Evolutionary conservation across 1,139 yeast species (phyloP).

Genomic region (Saccharomyces hybrid): DNA sequence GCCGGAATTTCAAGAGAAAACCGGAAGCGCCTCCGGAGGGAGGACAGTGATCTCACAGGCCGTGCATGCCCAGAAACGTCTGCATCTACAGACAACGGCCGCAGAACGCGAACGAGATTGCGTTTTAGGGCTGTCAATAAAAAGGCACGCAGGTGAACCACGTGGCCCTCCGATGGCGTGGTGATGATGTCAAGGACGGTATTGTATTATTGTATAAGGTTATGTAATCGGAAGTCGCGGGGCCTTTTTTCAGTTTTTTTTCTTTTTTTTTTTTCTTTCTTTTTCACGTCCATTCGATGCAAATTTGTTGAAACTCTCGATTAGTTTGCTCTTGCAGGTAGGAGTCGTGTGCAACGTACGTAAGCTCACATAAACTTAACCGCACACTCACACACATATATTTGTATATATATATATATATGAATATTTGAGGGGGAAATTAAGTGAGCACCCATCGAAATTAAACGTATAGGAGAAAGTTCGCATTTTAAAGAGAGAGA

Average conservation of each 20-base stretch:
- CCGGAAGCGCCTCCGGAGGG: not conserved
- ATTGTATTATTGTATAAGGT: not conserved
- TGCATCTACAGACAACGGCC: not conserved
- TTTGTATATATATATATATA: not conserved
- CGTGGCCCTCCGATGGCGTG: not conserved
- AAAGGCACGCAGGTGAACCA: not conserved
- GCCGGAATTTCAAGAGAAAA: not conserved
- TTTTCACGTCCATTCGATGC: not conserved
- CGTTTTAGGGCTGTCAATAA: not conserved
- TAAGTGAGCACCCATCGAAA: not conserved
- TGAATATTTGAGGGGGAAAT: not conserved
- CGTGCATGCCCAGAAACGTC: not conserved
- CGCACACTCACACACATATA: not conserved
- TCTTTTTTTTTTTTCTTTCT: not conserved
- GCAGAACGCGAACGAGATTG: not conserved
- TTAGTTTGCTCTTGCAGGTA: not conserved
- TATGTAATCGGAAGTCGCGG: not conserved
- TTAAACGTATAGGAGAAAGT: not conserved
- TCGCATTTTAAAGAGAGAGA: not conserved
- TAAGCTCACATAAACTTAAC: no score
- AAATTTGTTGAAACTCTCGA: not conserved
- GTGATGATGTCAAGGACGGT: not conserved
- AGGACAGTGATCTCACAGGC: not conserved
- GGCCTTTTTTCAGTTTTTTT: not conserved
- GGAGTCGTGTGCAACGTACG: no score